Percentiles rank a stretch among this genome's conserved stretches.
phyloP scores from a whole-genome alignment of 768 basidiomycete genomes.

The Rhizopogon vesiculosus region DNA sequence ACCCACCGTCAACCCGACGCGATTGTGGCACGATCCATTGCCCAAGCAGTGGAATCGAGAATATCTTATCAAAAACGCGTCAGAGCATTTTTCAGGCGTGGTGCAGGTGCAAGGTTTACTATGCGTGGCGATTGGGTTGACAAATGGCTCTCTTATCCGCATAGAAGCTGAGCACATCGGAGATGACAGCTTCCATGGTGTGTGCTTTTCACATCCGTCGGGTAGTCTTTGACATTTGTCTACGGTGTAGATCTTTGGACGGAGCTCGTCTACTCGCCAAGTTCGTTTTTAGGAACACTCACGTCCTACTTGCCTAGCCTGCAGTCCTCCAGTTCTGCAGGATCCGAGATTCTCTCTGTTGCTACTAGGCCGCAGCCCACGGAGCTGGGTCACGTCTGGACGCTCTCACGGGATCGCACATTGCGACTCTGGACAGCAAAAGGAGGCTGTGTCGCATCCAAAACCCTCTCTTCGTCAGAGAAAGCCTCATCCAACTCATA shows the following conservation, averaged over 20 bases:
- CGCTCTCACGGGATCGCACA: conserved; percentile 82
- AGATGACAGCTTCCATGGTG: conserved; percentile 55
- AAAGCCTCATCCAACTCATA: conserved; percentile 23
- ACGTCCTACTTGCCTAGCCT: conserved; percentile 61
- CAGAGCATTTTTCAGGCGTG: conserved; percentile 39
- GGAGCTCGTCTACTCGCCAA: conserved; percentile 59
- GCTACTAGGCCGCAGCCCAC: conserved; percentile 74
- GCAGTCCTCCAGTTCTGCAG: conserved; percentile 39
- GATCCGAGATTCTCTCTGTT: conserved; percentile 64
- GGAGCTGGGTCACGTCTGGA: conserved; percentile 72
- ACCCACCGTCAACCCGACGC: conserved; percentile 46
- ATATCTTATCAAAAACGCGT: conserved; percentile 54
- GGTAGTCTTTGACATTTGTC: conserved; percentile 7
- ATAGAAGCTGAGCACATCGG: conserved; percentile 61
- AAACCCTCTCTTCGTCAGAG: conserved; percentile 40
- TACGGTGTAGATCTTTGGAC: conserved; percentile 58
- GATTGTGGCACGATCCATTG: conserved; percentile 55
- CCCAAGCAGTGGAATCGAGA: conserved; percentile 60
- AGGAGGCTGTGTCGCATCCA: conserved; percentile 66
- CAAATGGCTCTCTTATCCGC: conserved; percentile 61
- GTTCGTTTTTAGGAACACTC: conserved; percentile 62
- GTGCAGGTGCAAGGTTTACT: conserved; percentile 68
- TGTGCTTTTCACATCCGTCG: conserved; percentile 19
- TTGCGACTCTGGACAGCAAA: conserved; percentile 82
- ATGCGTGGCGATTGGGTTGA: conserved; percentile 57